Evolutionary conservation across 805 yeast genomes (phyloP).

Genomic region (Kazachstania psychrophila): DNA sequence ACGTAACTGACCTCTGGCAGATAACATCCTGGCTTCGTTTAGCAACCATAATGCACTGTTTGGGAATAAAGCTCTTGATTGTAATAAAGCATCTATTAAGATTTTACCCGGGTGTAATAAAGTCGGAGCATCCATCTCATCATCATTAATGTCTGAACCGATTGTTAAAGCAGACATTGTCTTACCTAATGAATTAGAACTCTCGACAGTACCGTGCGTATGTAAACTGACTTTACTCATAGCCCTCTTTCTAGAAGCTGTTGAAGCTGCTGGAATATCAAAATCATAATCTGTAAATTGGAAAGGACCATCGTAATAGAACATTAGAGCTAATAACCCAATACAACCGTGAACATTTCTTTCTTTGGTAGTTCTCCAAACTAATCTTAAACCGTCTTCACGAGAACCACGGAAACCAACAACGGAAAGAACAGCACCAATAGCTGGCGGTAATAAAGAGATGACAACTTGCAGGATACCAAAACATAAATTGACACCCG

Average conservation of each 20-base stretch:
- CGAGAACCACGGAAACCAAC: constrained; percentile 88
- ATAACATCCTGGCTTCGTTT: constrained; percentile 79
- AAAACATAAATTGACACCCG: constrained; percentile 85
- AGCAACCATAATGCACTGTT: constrained; percentile 83
- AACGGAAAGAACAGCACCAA: constrained; percentile 78
- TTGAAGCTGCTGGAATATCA: constrained; percentile 36
- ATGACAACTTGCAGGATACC: constrained; percentile 87
- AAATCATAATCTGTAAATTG: constrained; percentile 84
- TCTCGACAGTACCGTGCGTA: background rate
- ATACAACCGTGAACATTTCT: constrained; percentile 90
- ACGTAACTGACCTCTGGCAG: constrained; percentile 59
- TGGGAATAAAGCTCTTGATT: constrained; percentile 69
- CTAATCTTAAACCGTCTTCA: constrained; percentile 70
- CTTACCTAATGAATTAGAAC: background rate
- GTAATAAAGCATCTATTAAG: constrained; percentile 44
- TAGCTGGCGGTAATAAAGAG: constrained; percentile 84
- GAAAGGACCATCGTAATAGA: constrained; percentile 92
- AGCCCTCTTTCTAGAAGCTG: constrained; percentile 29
- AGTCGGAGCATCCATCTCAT: constrained; percentile 35
- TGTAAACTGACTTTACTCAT: background rate
- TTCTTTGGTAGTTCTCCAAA: constrained; percentile 78
- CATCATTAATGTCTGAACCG: constrained; percentile 30
- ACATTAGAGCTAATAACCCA: constrained; percentile 69
- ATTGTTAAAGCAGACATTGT: constrained; percentile 2
- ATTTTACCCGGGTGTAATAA: constrained; percentile 47